These are phyloP conservation scores for Pichia kluyveri DNA, from an alignment of 805 yeast genomes.

Conservation along the genomic window DNA sequence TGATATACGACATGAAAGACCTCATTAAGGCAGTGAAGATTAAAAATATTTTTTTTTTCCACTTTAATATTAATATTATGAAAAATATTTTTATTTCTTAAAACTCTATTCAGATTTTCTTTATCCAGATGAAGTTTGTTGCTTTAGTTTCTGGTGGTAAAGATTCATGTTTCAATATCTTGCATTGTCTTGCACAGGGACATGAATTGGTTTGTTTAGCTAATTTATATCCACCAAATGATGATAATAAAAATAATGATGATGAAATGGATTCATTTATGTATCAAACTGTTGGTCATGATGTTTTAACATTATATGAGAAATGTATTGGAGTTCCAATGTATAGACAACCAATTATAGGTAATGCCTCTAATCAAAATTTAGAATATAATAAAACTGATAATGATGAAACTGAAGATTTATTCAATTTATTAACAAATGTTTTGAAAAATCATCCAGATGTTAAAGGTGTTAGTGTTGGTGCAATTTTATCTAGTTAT, in stretches of 20 bases:
- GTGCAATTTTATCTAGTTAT: slow-evolving; percentile 92
- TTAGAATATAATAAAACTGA: slow-evolving; percentile 62
- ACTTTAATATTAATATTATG: too few species aligned
- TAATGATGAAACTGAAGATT: slow-evolving; percentile 84
- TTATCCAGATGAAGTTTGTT: slow-evolving; percentile 60
- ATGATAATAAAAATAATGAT: slow-evolving; percentile 24
- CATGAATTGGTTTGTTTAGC: slow-evolving; percentile 84
- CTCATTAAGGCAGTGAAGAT: too few species aligned
- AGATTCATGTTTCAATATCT: slow-evolving; percentile 84
- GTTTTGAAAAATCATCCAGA: slow-evolving; percentile 57
- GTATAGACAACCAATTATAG: slow-evolving; percentile 57
- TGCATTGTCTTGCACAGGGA: slow-evolving; percentile 78
- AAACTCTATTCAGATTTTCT: too few species aligned
- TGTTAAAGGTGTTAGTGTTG: slow-evolving; percentile 81
- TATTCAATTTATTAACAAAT: slow-evolving; percentile 40
- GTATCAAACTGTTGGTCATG: slow-evolving; percentile 97
- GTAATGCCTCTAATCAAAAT: slow-evolving; percentile 51
- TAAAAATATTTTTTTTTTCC: too few species aligned
- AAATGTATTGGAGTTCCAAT: slow-evolving; percentile 75
- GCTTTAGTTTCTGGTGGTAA: slow-evolving; percentile 95
- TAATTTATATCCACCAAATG: slow-evolving; percentile 57
- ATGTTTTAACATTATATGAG: slow-evolving; percentile 53
- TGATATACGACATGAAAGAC: too few species aligned
- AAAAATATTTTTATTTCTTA: too few species aligned
- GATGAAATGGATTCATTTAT: slow-evolving; percentile 85